Evolutionary conservation across 345 rosid species (phyloP), one percentile per base, ranked within the genome.

Genomic region (Populus pruinosa): DNA sequence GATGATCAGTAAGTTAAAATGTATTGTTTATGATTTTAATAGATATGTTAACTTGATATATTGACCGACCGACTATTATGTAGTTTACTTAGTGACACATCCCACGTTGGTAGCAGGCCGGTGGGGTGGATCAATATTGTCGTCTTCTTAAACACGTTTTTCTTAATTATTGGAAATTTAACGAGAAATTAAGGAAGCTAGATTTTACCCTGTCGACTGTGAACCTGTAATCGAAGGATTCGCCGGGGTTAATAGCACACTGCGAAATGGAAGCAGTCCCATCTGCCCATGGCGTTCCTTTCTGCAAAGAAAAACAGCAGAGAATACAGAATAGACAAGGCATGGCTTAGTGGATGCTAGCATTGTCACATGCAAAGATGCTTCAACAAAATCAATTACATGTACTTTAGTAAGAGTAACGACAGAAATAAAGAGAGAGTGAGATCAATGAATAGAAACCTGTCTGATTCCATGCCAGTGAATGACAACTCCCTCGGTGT

Each of bases 391-490:
- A 67, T 31, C 17, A 74, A 65, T 33, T 21, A 2, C 23, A 27
- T 64, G 11, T 8, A 2, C 14, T 27, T 11, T 63, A 39, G 8
- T 8, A 39, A 39, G 43, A 39, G 43, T 39, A 63, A 63, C n/a
- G 16, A 9, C 21, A 11, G 11, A 2, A 5, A 69, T 21, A 17
- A 31, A 72, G 35, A 53, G 3, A 4, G 4, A 55, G n/a, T 0
- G 4, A 3, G 23, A 59, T 2, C 31, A 0, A 18, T 0, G 59
- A 2, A 47, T 5, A 50, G 14, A 8, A 64, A 86, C 92, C 92
- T 94, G 98, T 88, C 97, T 85, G 74, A 93, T 94, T 47, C 97
- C 98, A 76, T 94, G 98, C 98, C 98, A 93, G 78, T 93, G 98
- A 71, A 94, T 91, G 69, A 90, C 98, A 55, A 91, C 90, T 4